Percentiles rank a stretch among this genome's conserved stretches.
Evolutionary conservation across 306 rosid species (phyloP).

Genomic region (Rosa persica): DNA sequence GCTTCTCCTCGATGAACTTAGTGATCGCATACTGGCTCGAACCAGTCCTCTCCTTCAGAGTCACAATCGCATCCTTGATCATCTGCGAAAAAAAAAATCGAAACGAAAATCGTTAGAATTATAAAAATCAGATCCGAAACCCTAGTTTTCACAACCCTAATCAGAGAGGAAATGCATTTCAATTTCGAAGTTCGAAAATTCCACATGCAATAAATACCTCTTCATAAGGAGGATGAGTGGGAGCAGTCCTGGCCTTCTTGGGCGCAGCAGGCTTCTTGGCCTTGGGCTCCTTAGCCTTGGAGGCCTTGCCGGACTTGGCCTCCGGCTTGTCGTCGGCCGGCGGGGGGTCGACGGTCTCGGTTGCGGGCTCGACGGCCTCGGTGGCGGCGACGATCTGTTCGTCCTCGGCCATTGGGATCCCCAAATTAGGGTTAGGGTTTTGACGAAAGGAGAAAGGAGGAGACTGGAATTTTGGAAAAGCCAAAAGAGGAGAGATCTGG

Average conservation of each 20-base stretch:
- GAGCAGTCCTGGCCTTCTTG: slow-evolving; percentile 42
- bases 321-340: slow-evolving; percentile 38
- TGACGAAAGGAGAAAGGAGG: background rate
- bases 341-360: slow-evolving; percentile 32
- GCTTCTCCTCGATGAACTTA: slow-evolving; percentile 70
- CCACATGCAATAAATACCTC: slow-evolving; percentile 42
- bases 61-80: slow-evolving; percentile 71
- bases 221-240: slow-evolving; percentile 68
- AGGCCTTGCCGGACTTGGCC: slow-evolving; percentile 37
- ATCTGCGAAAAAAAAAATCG: slow-evolving; percentile 38
- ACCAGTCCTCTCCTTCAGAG: slow-evolving; percentile 77
- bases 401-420: slow-evolving; percentile 53
- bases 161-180: background rate
- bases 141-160: background rate
- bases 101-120: background rate
- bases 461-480: background rate
- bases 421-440: slow-evolving; percentile 10
- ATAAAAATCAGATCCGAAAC: slow-evolving; percentile 1
- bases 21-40: slow-evolving; percentile 92
- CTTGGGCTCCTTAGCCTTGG: slow-evolving; percentile 52
- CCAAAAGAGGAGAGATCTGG: slow-evolving; percentile 13
- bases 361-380: slow-evolving; percentile 31
- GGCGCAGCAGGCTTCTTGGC: slow-evolving; percentile 49
- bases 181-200: background rate
- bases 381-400: slow-evolving; percentile 29